Percentiles rank a stretch among this genome's conserved stretches.
phyloP scores from a whole-genome alignment of 441 rosid species.

The Caryocar brasiliense region DNA sequence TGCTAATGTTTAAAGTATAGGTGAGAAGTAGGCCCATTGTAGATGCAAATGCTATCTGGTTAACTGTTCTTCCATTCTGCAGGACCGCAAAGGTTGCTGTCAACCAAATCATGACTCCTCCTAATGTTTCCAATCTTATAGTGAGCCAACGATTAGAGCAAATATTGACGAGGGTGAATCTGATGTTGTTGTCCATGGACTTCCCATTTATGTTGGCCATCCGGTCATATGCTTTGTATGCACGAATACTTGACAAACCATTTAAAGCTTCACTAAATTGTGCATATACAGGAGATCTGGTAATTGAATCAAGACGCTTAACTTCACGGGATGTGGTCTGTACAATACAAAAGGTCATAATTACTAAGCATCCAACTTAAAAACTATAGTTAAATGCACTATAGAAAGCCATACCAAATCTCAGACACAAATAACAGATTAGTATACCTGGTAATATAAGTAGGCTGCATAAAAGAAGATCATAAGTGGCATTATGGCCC shows the following conservation, averaged over 20 bases:
- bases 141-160: conserved; percentile 87
- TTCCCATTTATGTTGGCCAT: conserved; percentile 70
- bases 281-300: conserved; percentile 90
- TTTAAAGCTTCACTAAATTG: conserved; percentile 93
- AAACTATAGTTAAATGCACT: no score
- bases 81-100: conserved; percentile 81
- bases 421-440: not conserved
- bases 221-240: conserved; percentile 83
- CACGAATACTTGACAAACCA: conserved; percentile 84
- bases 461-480: conserved; percentile 87
- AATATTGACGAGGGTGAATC: conserved; percentile 70
- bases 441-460: conserved; percentile 81
- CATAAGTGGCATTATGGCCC: conserved; percentile 96
- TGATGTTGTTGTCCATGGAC: conserved; percentile 85
- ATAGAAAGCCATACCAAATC: not conserved
- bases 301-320: conserved; percentile 84
- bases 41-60: conserved; percentile 66
- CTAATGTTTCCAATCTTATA: conserved; percentile 73
- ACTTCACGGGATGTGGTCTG: conserved; percentile 93
- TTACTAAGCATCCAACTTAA: no score
- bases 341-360: not conserved
- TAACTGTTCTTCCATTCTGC: conserved; percentile 56
- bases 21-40: conserved; percentile 92
- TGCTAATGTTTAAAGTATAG: conserved; percentile 76
- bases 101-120: conserved; percentile 94